phyloP scores from a whole-genome alignment of 139 green algal species.

The Yamagishiella unicocca region DNA sequence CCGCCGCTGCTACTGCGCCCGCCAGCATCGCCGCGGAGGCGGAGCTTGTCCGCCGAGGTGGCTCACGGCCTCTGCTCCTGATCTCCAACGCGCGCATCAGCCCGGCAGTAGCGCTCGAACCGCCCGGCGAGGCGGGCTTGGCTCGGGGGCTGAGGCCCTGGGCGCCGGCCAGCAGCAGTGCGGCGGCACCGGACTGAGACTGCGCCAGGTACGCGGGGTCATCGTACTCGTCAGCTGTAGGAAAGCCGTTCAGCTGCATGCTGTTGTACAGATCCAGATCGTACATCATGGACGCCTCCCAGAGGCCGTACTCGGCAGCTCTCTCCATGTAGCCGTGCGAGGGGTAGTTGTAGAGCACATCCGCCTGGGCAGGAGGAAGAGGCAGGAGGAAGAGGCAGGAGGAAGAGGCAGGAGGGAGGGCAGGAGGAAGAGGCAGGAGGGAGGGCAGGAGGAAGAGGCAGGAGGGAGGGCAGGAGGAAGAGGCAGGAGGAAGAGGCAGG shows the following conservation, averaged over 20 bases:
- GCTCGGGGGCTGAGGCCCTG: no score
- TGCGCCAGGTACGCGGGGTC: conserved; percentile 2
- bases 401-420: no score
- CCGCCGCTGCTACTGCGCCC: not conserved
- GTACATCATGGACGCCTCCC: conserved; percentile 36
- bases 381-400: no score
- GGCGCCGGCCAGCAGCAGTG: no score
- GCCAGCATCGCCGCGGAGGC: conserved; percentile 3
- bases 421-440: no score
- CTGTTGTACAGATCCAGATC: conserved; percentile 46
- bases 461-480: no score
- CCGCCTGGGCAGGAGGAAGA: not conserved
- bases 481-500: not conserved
- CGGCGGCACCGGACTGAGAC: not conserved
- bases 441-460: no score
- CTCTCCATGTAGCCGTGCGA: conserved; percentile 31
- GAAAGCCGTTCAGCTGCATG: not conserved
- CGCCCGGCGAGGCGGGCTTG: no score
- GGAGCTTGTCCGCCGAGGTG: not conserved
- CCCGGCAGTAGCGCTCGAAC: no score
- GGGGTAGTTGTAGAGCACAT: conserved; percentile 17
- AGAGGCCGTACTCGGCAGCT: conserved; percentile 11
- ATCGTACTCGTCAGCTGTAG: conserved; percentile 25
- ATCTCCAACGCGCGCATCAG: no score
- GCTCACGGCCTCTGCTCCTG: no score